phyloP scores from a whole-genome alignment of 768 basidiomycete species.

The Rickenella mellea region DNA sequence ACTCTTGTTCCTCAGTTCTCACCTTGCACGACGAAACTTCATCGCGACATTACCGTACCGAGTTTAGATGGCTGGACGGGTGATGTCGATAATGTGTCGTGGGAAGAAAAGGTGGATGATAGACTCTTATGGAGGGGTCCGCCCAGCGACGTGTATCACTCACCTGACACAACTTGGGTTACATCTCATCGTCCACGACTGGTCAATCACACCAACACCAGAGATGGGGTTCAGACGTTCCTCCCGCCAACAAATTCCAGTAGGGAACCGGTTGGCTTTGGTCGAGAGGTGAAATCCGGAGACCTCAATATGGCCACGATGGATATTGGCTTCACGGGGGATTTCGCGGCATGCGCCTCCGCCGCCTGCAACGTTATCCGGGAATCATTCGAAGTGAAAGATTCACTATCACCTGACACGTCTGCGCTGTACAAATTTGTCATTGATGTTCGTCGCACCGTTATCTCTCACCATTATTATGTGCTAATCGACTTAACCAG shows the following conservation, averaged over 20 bases:
- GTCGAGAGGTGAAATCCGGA: conserved; percentile 24
- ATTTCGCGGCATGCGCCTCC: conserved; percentile 31
- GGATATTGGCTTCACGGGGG: conserved; percentile 48
- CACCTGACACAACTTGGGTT: conserved; percentile 32
- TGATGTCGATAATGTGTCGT: conserved; percentile 46
- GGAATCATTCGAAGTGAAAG: conserved; percentile 9
- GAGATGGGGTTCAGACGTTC: conserved; percentile 31
- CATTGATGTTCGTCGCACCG: too few relatives aligned
- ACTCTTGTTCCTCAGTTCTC: conserved; percentile 44
- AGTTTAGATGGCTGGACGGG: conserved; percentile 25
- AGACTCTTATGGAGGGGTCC: conserved; percentile 65
- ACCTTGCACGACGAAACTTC: conserved; percentile 37
- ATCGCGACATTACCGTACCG: conserved; percentile 47
- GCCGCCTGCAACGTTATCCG: conserved; percentile 36
- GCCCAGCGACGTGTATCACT: conserved; percentile 54
- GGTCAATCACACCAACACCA: too few relatives aligned
- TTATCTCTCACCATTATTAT: too few relatives aligned
- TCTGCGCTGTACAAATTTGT: conserved; percentile 24
- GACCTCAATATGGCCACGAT: conserved; percentile 43
- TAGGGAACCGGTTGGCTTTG: conserved; percentile 24
- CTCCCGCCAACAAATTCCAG: conserved; percentile 22
- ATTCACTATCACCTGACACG: conserved; percentile 19
- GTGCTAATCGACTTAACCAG: too few relatives aligned
- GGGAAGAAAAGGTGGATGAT: conserved; percentile 55
- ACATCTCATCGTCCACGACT: conserved; percentile 41